Conservation (phyloP, 305 asterid species). For the Fraxinus sp. region DNA sequence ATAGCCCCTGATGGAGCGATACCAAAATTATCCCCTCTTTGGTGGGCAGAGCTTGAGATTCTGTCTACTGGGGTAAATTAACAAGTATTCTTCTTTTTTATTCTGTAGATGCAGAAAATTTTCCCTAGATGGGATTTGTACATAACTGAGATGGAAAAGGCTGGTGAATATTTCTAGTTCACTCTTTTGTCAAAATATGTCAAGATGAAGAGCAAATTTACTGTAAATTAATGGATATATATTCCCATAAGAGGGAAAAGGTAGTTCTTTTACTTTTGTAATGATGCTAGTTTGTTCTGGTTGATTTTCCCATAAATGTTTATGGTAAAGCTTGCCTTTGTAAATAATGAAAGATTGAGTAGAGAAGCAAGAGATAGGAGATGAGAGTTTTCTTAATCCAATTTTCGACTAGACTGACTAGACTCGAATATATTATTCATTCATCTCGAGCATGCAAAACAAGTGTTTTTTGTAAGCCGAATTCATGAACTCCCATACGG, state of each 20-base stretch:
- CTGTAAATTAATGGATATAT: not conserved
- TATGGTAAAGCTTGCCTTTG: not conserved
- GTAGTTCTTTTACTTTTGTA: not conserved
- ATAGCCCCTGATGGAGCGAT: constrained; percentile 71
- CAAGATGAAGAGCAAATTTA: not conserved
- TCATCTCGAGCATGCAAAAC: not conserved
- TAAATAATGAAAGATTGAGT: not conserved
- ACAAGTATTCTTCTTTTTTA: not conserved
- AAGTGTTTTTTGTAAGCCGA: not conserved
- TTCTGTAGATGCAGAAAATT: constrained; percentile 15
- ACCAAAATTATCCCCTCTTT: constrained; percentile 76
- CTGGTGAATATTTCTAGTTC: constrained; percentile 19
- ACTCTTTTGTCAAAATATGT: constrained; percentile 7
- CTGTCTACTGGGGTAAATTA: constrained; percentile 39
- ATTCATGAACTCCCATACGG: not conserved
- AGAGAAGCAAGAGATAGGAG: not conserved
- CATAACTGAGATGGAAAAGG: constrained; percentile 23
- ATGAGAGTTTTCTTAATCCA: not conserved
- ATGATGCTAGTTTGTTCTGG: not conserved
- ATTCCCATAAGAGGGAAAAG: not conserved
- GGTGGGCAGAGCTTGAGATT: constrained; percentile 98
- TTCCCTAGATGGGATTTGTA: constrained; percentile 28
- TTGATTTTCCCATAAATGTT: not conserved
- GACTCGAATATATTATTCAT: not conserved
- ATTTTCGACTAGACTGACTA: not conserved